phyloP scores from a whole-genome alignment of 2,329 filamentous ascomycete species.

The Ophiocordyceps australis region DNA sequence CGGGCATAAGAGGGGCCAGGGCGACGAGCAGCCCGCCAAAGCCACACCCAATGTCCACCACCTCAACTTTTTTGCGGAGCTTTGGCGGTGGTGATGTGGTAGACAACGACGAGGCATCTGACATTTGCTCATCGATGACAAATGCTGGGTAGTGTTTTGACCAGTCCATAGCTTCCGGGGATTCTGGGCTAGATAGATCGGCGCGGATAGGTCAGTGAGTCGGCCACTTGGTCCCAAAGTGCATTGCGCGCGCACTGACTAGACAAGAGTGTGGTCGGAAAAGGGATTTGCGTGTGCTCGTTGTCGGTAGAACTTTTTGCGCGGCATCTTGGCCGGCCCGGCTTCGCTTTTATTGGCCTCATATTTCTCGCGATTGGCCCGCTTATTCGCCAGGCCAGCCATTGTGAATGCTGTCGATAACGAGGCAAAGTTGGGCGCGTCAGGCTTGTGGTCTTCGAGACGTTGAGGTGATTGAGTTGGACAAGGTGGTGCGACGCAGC shows the following conservation, averaged over 20 bases:
- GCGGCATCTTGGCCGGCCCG: slow-evolving; percentile 47
- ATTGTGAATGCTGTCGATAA: too few species aligned
- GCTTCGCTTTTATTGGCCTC: slow-evolving; percentile 34
- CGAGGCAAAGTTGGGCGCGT: too few species aligned
- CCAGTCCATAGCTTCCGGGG: slow-evolving; percentile 84
- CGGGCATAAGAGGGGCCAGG: slow-evolving; percentile 62
- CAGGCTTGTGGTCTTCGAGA: too few species aligned
- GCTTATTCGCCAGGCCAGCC: slow-evolving; percentile 27
- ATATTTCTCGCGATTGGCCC: slow-evolving; percentile 48
- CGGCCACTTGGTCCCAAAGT: neutral
- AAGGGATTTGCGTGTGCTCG: slow-evolving; percentile 96
- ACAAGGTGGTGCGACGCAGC: too few species aligned
- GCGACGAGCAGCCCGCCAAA: slow-evolving; percentile 86
- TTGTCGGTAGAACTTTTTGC: slow-evolving; percentile 94
- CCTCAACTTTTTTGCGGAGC: slow-evolving; percentile 52
- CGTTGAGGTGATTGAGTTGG: too few species aligned
- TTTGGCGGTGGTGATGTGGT: too few species aligned
- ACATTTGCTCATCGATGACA: slow-evolving; percentile 20
- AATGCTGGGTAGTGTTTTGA: slow-evolving; percentile 65
- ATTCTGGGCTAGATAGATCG: slow-evolving; percentile 42
- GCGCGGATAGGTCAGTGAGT: neutral
- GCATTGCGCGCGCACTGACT: slow-evolving; percentile 34
- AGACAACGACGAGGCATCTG: slow-evolving; percentile 9
- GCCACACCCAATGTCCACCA: slow-evolving; percentile 93
- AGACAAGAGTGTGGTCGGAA: slow-evolving; percentile 76